Evolutionary conservation across 2,329 filamentous ascomycete genomes (phyloP).

Genomic region (Dothideomycetidae sp.): DNA sequence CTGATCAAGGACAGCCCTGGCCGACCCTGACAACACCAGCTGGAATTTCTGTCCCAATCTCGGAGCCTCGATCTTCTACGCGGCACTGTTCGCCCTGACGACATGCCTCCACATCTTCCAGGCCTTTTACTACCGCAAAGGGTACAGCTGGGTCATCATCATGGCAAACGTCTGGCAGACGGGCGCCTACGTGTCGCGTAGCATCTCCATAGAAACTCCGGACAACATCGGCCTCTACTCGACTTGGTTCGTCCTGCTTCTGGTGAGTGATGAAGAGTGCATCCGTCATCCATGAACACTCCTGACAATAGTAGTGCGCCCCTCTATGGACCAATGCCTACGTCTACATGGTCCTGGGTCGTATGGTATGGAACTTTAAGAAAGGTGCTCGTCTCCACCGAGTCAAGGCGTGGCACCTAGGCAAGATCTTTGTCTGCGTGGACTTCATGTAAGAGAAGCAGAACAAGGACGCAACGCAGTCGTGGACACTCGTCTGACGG

Average conservation of each 20-base stretch:
- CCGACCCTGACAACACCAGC: constrained; percentile 1
- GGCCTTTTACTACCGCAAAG: constrained; percentile 20
- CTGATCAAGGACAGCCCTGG: too few species aligned
- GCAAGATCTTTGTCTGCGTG: too few species aligned
- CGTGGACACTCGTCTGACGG: too few species aligned
- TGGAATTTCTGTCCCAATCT: constrained; percentile 11
- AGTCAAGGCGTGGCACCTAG: too few species aligned
- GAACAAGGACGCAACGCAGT: too few species aligned
- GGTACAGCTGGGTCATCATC: constrained; percentile 32
- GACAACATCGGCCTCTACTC: constrained; percentile 15
- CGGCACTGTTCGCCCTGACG: constrained; percentile 7
- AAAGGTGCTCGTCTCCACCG: too few species aligned
- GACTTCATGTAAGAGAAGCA: too few species aligned
- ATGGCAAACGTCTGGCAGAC: constrained; percentile 32
- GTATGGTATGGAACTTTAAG: too few species aligned
- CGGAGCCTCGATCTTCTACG: constrained; percentile 5
- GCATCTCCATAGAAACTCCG: constrained; percentile 28
- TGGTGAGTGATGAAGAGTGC: constrained; percentile 16
- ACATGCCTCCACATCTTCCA: constrained; percentile 11
- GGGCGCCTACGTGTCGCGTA: constrained; percentile 28
- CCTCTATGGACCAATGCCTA: too few species aligned
- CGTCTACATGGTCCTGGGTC: too few species aligned
- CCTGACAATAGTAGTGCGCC: too few species aligned
- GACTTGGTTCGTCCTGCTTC: constrained; percentile 13
- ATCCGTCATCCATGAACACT: constrained; percentile 34